Base-by-base conservation (phyloP, 225 moss, liverwort and hornwort genomes). In the Polytrichum formosum region DNA sequence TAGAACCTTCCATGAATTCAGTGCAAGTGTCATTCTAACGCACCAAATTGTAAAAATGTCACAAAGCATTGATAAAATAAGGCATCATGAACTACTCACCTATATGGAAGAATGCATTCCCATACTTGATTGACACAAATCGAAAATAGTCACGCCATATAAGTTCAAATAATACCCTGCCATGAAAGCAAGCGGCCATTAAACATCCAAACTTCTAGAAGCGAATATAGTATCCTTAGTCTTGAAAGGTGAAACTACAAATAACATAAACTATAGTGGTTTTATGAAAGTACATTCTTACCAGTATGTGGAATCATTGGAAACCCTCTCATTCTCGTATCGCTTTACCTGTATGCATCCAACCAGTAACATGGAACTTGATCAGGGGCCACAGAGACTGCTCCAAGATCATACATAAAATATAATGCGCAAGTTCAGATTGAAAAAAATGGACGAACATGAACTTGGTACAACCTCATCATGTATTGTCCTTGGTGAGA, bases 71-170 rank as follows among this genome's bases (percentile, higher is more conserved):
- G 67, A n/a, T 19, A 9, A 13, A 76, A 60, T 16, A 30, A 61
- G 16, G 21, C 37, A 71, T 64, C 35, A 54, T 21, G 67, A 18
- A 29, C 56, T 27, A 65, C 59, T 53, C 21, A 90, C 98, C 98
- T 64, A 91, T n/a, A 31, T 92, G 87, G 58, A 99, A 99, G 53
- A 99, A 81, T 54, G 84, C 72, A 67, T 99, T 94, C 55, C 94
- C 98, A 72, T 94, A 94, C 76, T 99, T 99, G 59, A 99, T 91
- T n/a, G 98, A 99, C 6, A 99, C 72, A 68, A 94, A 99, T 79
- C 91, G 86, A 74, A 99, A 99, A 79, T 99, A 99, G 80, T 99
- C 98, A 18, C 98, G 88, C 98, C 98, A 99, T 72, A 99, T 82
- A n/a, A 99, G 80, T 78, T 99, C 98, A 78, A 99, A 99, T 22